Evolutionary conservation across 2,329 filamentous ascomycete species (phyloP).

Genomic region (Alternaria sp.): DNA sequence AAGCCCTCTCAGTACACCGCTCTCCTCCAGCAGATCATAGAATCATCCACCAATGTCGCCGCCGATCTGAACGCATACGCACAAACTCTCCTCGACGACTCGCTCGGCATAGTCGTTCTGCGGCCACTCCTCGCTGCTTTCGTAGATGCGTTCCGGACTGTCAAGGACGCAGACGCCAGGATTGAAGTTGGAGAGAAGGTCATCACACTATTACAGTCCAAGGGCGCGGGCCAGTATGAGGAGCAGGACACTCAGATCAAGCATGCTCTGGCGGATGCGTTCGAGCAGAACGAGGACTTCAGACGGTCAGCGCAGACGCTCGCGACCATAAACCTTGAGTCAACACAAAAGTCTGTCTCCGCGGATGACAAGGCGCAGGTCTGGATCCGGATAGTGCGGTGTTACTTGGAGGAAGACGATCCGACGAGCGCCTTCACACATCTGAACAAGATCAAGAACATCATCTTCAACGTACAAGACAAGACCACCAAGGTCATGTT

Average conservation of each 20-base stretch:
- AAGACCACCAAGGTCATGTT: slow-evolving; percentile 81
- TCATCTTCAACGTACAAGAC: slow-evolving; percentile 80
- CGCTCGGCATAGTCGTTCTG: slow-evolving; percentile 76
- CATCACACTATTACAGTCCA: slow-evolving; percentile 70
- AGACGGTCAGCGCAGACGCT: slow-evolving; percentile 77
- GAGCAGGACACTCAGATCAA: slow-evolving; percentile 83
- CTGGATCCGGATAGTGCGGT: slow-evolving; percentile 93
- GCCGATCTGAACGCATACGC: slow-evolving; percentile 72
- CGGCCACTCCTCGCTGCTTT: slow-evolving; percentile 73
- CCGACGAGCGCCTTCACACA: slow-evolving; percentile 83
- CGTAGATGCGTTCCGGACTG: slow-evolving; percentile 65
- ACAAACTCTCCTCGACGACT: slow-evolving; percentile 70
- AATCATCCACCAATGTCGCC: slow-evolving; percentile 55
- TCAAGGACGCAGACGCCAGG: slow-evolving; percentile 69
- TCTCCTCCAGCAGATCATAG: slow-evolving; percentile 63
- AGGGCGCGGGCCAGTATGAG: slow-evolving; percentile 73
- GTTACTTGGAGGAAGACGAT: slow-evolving; percentile 94
- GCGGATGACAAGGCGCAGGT: slow-evolving; percentile 82
- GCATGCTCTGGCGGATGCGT: slow-evolving; percentile 80
- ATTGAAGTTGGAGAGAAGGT: slow-evolving; percentile 78
- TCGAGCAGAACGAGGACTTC: slow-evolving; percentile 84
- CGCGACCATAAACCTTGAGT: slow-evolving; percentile 85
- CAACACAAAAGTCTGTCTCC: slow-evolving; percentile 81
- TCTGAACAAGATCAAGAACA: slow-evolving; percentile 93
- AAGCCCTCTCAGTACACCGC: slow-evolving; percentile 64